Evolutionary conservation across 2,329 filamentous ascomycete genomes (phyloP).

Genomic region (Sclerotinia glacialis): DNA sequence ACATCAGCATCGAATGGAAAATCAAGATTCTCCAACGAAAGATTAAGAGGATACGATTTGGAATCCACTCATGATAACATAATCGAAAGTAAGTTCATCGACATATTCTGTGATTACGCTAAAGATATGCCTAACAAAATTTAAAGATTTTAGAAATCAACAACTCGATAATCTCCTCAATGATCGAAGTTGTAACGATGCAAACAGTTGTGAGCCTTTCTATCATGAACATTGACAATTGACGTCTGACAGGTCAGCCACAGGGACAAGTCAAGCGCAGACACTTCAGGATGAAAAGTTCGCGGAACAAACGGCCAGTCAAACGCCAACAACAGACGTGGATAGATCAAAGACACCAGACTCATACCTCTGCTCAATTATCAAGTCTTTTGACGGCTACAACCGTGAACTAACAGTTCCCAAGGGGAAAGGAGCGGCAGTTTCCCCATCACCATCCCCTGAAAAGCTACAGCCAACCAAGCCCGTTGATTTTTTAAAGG

Average conservation of each 20-base stretch:
- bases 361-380: slow-evolving; percentile 19
- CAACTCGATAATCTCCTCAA: neutral
- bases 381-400: slow-evolving; percentile 15
- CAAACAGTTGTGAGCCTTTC: slow-evolving; percentile 1
- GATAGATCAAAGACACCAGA: slow-evolving; percentile 12
- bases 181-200: neutral
- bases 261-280: slow-evolving; percentile 19
- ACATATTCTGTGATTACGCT: neutral
- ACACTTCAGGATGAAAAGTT: neutral
- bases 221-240: neutral
- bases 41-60: too few relatives aligned
- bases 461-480: slow-evolving; percentile 19
- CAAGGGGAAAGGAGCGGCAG: neutral
- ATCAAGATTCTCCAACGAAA: neutral
- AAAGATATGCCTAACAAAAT: neutral
- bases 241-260: neutral
- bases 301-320: neutral
- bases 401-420: neutral
- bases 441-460: slow-evolving; percentile 23
- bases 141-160: neutral
- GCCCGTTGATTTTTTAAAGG: slow-evolving; percentile 25
- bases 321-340: neutral
- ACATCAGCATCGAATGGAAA: neutral
- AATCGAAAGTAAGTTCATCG: slow-evolving; percentile 1
- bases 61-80: neutral